phyloP scores from a whole-genome alignment of 139 green algal genomes.

The Mesotaenium endlicherianum region DNA sequence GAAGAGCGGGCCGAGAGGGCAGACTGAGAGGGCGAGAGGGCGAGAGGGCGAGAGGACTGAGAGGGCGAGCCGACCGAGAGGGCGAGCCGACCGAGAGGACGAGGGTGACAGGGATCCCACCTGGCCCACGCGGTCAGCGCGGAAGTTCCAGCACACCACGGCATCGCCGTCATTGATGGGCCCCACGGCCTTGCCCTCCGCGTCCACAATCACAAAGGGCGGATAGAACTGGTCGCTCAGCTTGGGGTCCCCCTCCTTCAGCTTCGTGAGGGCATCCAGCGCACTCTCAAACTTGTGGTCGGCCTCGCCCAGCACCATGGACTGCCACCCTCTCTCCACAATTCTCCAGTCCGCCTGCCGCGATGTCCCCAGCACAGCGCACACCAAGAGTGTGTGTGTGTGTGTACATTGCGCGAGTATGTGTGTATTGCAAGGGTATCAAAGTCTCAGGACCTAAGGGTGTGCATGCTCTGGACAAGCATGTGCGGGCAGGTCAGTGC shows the following conservation, averaged over 20 bases:
- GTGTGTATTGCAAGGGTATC: too few relatives aligned
- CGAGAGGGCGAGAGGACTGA: neutral
- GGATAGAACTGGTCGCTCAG: slow-evolving; percentile 58
- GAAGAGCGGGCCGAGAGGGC: neutral
- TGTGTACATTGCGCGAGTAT: too few relatives aligned
- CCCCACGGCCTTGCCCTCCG: slow-evolving; percentile 77
- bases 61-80: neutral
- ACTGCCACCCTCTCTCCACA: slow-evolving; percentile 87
- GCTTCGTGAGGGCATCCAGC: slow-evolving; percentile 70
- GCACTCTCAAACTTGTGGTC: slow-evolving; percentile 76
- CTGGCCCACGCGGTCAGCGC: slow-evolving; percentile 90
- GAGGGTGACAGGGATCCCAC: slow-evolving; percentile 54
- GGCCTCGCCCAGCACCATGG: slow-evolving; percentile 86
- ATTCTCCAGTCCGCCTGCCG: slow-evolving; percentile 87
- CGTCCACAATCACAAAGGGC: slow-evolving; percentile 68
- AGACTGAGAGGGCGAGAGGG: neutral
- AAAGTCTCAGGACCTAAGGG: too few relatives aligned
- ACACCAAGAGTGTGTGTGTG: too few relatives aligned
- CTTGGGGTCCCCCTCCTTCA: slow-evolving; percentile 59
- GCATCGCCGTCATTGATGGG: slow-evolving; percentile 83
- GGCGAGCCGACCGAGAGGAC: neutral
- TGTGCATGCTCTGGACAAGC: too few relatives aligned
- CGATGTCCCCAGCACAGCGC: neutral
- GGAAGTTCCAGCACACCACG: slow-evolving; percentile 95
- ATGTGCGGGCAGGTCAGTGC: too few relatives aligned